Evolutionary conservation across 1,139 yeast genomes (phyloP).

Genomic region (Magnusiomyces clavatus): DNA sequence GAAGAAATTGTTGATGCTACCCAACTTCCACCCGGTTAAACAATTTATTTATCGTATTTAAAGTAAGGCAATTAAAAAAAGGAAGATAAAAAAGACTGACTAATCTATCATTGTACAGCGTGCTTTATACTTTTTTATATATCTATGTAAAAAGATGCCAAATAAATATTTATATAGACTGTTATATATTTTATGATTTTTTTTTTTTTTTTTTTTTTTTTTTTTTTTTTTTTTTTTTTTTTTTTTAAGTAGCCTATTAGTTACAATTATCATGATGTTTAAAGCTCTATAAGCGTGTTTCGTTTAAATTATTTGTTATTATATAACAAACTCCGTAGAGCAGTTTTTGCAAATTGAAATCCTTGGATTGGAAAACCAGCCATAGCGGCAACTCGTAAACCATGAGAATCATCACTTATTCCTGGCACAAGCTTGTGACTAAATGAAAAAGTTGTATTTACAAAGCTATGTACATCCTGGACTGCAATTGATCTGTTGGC

Average conservation of each 20-base stretch:
- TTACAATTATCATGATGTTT: too few species aligned
- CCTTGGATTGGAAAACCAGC: constrained; percentile 65
- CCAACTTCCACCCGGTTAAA: constrained; percentile 81
- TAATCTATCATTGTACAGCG: not conserved
- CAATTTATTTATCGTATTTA: not conserved
- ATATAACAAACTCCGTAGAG: not conserved
- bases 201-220: too few species aligned
- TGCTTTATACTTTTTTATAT: not conserved
- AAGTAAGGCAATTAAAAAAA: not conserved
- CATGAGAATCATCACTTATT: constrained; percentile 69
- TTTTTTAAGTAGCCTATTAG: too few species aligned
- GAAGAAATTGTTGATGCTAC: constrained; percentile 46
- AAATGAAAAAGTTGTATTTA: constrained; percentile 31
- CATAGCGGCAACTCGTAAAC: constrained; percentile 65
- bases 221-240: too few species aligned
- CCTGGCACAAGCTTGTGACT: constrained; percentile 66
- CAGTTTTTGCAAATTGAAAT: constrained; percentile 31
- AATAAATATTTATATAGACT: not conserved
- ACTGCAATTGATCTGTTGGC: constrained; percentile 10
- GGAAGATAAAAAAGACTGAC: not conserved
- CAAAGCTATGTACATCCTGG: not conserved
- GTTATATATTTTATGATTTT: not conserved
- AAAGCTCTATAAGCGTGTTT: too few species aligned
- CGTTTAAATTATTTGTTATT: too few species aligned
- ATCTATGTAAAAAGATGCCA: not conserved